Evolutionary conservation across 805 yeast species (phyloP), one percentile per base, ranked within the genome.

Genomic region (Wickerhamomyces subpelliculosus): DNA sequence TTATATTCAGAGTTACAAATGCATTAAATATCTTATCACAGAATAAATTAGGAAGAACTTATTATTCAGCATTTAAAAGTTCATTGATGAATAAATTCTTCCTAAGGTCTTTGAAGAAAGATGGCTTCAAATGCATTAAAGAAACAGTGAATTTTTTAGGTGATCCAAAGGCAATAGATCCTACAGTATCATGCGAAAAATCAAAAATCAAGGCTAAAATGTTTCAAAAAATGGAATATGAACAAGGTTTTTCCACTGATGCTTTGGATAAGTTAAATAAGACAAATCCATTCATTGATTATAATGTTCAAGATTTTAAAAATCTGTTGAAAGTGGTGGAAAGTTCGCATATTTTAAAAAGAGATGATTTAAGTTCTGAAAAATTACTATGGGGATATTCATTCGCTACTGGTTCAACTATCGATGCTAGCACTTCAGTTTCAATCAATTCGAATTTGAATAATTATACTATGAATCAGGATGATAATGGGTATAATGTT

Each of bases 41-140:
- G 23, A 43, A 47, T 16, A 40, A 46, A n/a, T 34, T 54, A 36
- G 57, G 53, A 1, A 34, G 41, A 1, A 34, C 31, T 3, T 49
- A 52, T 27, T 52, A 54, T 27, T 49, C 47, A 31, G 52, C 48
- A 3, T 51, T 54, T 37, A 54, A 54, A 36, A 27, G 48, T 2
- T 45, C 57, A 1, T 35, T 51, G 20, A 48, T 37, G 35, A 37
- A 46, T 29, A 54, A 52, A 37, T 50, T 49, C 35, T 42, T 35
- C 28, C 30, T 54, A 3, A 44, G 57, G 33, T 46, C 49, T 22
- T 27, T 54, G 10, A 33, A 43, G 13, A 48, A 44, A 20, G 54
- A 51, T 14, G 55, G 54, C 1, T 51, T 42, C 32, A 54, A 46
- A 35, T 49, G 54, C 14, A 39, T 54, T 8, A 40, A 40, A 22